These are phyloP conservation scores for Violaceomyces palustris DNA, from an alignment of 1,284 basidiomycete species.

Conservation along the genomic window DNA sequence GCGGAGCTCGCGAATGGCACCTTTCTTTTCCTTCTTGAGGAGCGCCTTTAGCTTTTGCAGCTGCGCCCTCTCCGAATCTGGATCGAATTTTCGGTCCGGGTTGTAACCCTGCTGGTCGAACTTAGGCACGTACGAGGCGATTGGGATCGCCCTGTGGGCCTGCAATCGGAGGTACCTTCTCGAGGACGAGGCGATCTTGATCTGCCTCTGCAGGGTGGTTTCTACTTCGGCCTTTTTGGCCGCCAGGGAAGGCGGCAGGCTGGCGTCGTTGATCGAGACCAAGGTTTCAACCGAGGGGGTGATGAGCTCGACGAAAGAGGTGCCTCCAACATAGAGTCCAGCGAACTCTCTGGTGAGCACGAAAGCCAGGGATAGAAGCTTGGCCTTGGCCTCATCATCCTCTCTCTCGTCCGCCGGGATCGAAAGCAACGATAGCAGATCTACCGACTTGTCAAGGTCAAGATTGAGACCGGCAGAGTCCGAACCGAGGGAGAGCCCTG, in stretches of 20 bases:
- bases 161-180: slow-evolving; percentile 80
- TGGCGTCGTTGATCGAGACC: slow-evolving; percentile 3
- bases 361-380: slow-evolving; percentile 24
- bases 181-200: slow-evolving; percentile 65
- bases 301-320: slow-evolving; percentile 45
- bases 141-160: slow-evolving; percentile 92
- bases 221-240: slow-evolving; percentile 32
- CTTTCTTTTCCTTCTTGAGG: slow-evolving; percentile 93
- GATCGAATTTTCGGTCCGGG: slow-evolving; percentile 79
- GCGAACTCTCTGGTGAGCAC: slow-evolving; percentile 28
- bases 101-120: slow-evolving; percentile 76
- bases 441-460: too few relatives aligned
- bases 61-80: slow-evolving; percentile 85
- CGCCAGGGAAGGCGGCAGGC: slow-evolving; percentile 13
- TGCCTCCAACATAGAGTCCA: slow-evolving; percentile 39
- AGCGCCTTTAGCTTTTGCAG: slow-evolving; percentile 77
- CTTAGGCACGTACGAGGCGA: slow-evolving; percentile 85
- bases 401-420: neutral
- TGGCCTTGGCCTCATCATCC: slow-evolving; percentile 3
- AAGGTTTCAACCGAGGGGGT: slow-evolving; percentile 27
- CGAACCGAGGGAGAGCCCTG: slow-evolving; percentile 1
- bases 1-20: slow-evolving; percentile 89
- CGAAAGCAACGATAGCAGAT: neutral
- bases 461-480: too few relatives aligned
- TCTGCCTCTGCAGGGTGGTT: slow-evolving; percentile 58